Evolutionary conservation across 2,329 filamentous ascomycete species (phyloP).

Genomic region (Fusarium sp.): DNA sequence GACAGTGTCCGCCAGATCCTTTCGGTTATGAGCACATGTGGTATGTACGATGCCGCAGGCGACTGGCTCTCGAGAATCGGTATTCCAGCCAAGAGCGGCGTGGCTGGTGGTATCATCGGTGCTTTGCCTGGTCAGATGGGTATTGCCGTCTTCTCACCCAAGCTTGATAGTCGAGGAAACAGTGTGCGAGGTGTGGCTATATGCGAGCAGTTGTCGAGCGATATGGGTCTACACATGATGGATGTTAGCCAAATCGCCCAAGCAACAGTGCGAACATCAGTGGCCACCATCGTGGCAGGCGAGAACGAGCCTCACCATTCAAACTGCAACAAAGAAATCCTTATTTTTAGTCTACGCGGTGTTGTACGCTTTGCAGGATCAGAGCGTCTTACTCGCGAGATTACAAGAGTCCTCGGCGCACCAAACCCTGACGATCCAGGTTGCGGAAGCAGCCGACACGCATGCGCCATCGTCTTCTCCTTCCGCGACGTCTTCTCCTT

Average conservation of each 20-base stretch:
- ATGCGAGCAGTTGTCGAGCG: conserved; percentile 49
- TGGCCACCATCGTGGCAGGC: conserved; percentile 49
- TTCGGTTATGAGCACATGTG: conserved; percentile 58
- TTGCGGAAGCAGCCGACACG: conserved; percentile 43
- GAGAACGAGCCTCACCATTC: conserved; percentile 42
- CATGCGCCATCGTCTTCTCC: conserved; percentile 51
- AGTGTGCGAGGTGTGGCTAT: conserved; percentile 52
- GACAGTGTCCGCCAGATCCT: conserved; percentile 55
- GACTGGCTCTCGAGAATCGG: conserved; percentile 56
- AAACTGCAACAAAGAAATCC: conserved; percentile 47
- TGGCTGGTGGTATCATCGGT: conserved; percentile 51
- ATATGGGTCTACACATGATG: conserved; percentile 55
- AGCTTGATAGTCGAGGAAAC: conserved; percentile 51
- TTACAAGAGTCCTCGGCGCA: conserved; percentile 47
- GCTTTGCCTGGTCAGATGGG: conserved; percentile 51
- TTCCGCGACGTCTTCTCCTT: conserved; percentile 52
- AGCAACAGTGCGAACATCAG: conserved; percentile 48
- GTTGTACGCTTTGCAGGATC: conserved; percentile 53
- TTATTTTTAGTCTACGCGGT: conserved; percentile 51
- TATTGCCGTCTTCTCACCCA: conserved; percentile 50
- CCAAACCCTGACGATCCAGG: conserved; percentile 43
- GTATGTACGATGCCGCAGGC: conserved; percentile 57
- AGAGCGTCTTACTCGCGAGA: conserved; percentile 50
- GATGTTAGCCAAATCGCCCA: conserved; percentile 51
- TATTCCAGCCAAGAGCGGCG: conserved; percentile 55